Evolutionary conservation across 768 basidiomycete genomes (phyloP), one percentile per base, ranked within the genome.

Genomic region (Naematelia aurantialba): DNA sequence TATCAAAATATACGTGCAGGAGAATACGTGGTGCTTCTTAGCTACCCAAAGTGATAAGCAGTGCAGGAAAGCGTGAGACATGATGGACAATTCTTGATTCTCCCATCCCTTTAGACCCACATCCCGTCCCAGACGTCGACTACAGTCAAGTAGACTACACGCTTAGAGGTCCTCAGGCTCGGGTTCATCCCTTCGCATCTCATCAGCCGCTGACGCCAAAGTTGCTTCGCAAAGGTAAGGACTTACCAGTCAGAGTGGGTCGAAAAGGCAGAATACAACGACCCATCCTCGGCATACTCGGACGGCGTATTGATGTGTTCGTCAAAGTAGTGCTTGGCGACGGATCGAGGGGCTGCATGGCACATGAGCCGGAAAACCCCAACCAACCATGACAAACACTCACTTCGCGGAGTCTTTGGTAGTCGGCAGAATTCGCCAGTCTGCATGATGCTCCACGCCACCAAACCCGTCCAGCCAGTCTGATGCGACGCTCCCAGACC

Each of bases 401-500:
- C 75, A 89, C 92, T 97, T 65, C 87, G 85, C 4, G 96, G 96
- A 4, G 96, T 98, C 78, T 88, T 89, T 0, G 94, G 94, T 56
- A 98, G 79, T 45, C 96, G 85, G 68, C 91, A 97, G 58, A 81
- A 88, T 26, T 76, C 75, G 57, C 75, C 75, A 45, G 67, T 91
- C 76, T 94, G 92, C 68, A 93, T 79, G 66, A 97, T 92, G 63
- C 82, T 78, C 71, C 87, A 74, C 13, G 69, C 69, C 39, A 76
- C 65, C n/a, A 70, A 48, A 56, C 77, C 78, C 4, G 76, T 79
- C 93, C 94, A 99, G 66, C 96, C 96, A 61, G 93, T 97, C 77
- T 99, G 96, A 79, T 99, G 96, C 4, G 92, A 96, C 2, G 94
- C 96, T 42, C 96, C 96, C 12, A 99, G 82, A 19, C 96, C 96